These are phyloP conservation scores for Elsinoe fawcettii DNA, from an alignment of 2,329 filamentous ascomycete genomes.

Conservation along the genomic window DNA sequence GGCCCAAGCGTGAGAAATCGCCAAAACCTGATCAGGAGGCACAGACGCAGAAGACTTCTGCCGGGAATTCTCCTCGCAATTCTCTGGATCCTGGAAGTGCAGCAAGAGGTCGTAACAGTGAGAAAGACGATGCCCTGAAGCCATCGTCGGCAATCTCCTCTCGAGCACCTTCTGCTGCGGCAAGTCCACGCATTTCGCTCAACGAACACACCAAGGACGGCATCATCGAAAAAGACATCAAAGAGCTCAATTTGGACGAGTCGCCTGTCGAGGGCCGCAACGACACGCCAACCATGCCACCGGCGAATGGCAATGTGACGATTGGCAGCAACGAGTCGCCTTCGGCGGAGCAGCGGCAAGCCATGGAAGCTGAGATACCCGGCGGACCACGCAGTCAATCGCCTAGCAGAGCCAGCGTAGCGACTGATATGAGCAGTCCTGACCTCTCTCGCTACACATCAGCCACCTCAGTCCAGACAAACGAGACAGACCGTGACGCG, in stretches of 20 bases:
- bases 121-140: neutral
- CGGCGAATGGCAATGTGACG: neutral
- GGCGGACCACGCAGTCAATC: neutral
- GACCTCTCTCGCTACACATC: slow-evolving; percentile 9
- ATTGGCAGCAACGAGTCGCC: neutral
- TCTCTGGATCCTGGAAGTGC: neutral
- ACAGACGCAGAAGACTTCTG: neutral
- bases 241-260: slow-evolving; percentile 22
- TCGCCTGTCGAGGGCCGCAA: slow-evolving; percentile 8
- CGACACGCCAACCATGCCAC: slow-evolving; percentile 7
- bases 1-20: slow-evolving; percentile 48
- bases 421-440: neutral
- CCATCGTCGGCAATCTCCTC: neutral
- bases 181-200: slow-evolving; percentile 39
- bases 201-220: slow-evolving; percentile 39
- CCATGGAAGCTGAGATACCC: slow-evolving; percentile 1
- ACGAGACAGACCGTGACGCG: slow-evolving; percentile 19
- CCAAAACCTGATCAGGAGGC: slow-evolving; percentile 26
- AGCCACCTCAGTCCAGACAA: neutral
- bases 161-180: slow-evolving; percentile 17
- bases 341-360: neutral
- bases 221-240: slow-evolving; percentile 26
- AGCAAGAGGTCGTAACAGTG: neutral
- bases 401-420: neutral
- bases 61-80: neutral